Percentiles rank a stretch among this genome's conserved stretches.
Conservation (phyloP, 345 rosid genomes). For the Theobroma cacao region DNA sequence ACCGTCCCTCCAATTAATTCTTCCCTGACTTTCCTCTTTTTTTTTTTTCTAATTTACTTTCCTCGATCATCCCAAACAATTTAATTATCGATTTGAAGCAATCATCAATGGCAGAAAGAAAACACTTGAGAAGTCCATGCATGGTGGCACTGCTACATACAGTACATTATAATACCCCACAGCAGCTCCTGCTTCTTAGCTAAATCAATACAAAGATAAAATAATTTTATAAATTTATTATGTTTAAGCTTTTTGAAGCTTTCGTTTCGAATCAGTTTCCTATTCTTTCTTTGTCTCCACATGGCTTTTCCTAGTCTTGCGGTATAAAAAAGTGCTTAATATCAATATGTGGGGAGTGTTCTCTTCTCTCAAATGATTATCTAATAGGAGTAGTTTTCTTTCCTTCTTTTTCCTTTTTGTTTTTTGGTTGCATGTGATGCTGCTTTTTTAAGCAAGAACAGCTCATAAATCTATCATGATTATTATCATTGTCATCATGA, state of each 20-base stretch:
- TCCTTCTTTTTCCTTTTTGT: neutral
- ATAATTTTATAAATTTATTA: neutral
- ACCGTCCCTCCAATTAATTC: constrained; percentile 11
- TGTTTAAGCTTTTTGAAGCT: neutral
- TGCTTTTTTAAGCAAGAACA: constrained; percentile 43
- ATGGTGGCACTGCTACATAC: neutral
- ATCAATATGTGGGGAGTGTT: neutral
- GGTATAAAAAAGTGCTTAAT: neutral
- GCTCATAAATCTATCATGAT: constrained; percentile 33
- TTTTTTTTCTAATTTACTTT: neutral
- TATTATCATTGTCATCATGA: constrained; percentile 11
- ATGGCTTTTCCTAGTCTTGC: constrained; percentile 42
- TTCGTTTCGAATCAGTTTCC: neutral
- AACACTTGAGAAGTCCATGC: neutral
- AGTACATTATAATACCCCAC: neutral
- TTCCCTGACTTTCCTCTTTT: neutral
- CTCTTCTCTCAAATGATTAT: constrained; percentile 18
- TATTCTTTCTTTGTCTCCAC: constrained; percentile 29
- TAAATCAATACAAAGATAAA: neutral
- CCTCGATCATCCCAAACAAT: neutral
- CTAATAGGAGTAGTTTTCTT: neutral
- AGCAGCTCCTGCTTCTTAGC: neutral
- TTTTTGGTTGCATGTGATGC: constrained; percentile 38
- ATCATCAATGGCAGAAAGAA: constrained; percentile 20
- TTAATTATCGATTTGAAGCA: neutral